These are phyloP conservation scores for Salvia sclarea DNA, from an alignment of 305 asterid genomes.

Conservation along the genomic window DNA sequence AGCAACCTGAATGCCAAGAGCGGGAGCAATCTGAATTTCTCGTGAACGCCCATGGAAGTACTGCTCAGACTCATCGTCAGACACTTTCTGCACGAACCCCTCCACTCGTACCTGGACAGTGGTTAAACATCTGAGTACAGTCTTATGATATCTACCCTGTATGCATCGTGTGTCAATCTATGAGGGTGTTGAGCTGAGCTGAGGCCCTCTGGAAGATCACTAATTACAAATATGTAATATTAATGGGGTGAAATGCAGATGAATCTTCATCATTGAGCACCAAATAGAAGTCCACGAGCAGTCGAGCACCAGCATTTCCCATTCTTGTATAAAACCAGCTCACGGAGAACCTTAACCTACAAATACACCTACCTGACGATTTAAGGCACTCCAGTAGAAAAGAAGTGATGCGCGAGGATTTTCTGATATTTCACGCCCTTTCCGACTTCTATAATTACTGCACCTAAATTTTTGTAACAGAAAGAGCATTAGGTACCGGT, in stretches of 20 bases:
- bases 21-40: constrained; percentile 77
- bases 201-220: neutral
- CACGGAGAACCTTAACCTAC: neutral
- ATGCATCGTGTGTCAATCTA: constrained; percentile 1
- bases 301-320: neutral
- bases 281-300: neutral
- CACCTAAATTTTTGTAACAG: constrained; percentile 50
- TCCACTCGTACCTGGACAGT: constrained; percentile 68
- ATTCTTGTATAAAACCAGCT: neutral
- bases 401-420: constrained; percentile 56
- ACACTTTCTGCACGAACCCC: constrained; percentile 69
- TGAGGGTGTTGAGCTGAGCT: neutral
- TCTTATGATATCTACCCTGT: constrained; percentile 18
- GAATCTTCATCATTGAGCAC: constrained; percentile 1
- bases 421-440: constrained; percentile 52
- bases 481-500: neutral
- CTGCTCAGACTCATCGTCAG: constrained; percentile 66
- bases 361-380: constrained; percentile 47
- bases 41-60: constrained; percentile 78
- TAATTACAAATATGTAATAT: too few species aligned
- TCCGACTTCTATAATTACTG: constrained; percentile 61
- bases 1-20: constrained; percentile 71
- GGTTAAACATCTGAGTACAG: neutral
- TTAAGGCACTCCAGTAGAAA: constrained; percentile 52
- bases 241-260: neutral